Percentiles rank a stretch among this genome's conserved stretches.
phyloP scores from a whole-genome alignment of 805 yeast genomes.

The Yarrowia sp. region DNA sequence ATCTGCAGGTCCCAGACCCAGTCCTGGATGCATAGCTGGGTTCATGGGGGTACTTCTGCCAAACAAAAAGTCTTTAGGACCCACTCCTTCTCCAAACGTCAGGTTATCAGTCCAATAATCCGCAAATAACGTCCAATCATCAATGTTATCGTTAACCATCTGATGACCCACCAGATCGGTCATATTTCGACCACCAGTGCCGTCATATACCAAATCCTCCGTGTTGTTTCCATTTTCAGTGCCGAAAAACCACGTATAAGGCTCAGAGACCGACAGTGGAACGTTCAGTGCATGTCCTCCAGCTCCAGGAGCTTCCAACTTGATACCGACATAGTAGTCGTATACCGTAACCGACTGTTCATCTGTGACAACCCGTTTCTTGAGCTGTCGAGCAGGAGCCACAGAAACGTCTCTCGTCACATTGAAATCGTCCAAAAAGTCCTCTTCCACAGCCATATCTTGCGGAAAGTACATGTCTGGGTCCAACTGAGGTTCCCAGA shows the following conservation, averaged over 20 bases:
- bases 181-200: background rate
- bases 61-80: constrained; percentile 13
- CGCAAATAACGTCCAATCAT: constrained; percentile 25
- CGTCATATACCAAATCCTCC: background rate
- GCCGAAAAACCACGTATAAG: constrained; percentile 27
- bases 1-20: constrained; percentile 11
- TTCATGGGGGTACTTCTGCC: background rate
- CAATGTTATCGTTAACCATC: background rate
- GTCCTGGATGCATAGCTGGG: constrained; percentile 6
- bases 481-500: constrained; percentile 4
- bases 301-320: constrained; percentile 18
- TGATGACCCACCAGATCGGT: constrained; percentile 3
- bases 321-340: constrained; percentile 4
- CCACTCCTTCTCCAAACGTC: constrained; percentile 8
- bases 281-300: constrained; percentile 10
- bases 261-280: background rate
- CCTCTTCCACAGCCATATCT: background rate
- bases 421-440: background rate
- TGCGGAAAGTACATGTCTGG: background rate
- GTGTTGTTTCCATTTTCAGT: constrained; percentile 13
- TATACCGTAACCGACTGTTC: constrained; percentile 4
- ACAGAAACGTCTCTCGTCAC: background rate
- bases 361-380: constrained; percentile 25
- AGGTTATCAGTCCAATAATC: constrained; percentile 31
- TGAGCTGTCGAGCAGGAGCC: background rate